A percentile compares a stretch with the other conserved stretches of the same genome.
These are phyloP conservation scores for Naganishia vishniacii DNA, from an alignment of 768 basidiomycete species.

Conservation along the genomic window DNA sequence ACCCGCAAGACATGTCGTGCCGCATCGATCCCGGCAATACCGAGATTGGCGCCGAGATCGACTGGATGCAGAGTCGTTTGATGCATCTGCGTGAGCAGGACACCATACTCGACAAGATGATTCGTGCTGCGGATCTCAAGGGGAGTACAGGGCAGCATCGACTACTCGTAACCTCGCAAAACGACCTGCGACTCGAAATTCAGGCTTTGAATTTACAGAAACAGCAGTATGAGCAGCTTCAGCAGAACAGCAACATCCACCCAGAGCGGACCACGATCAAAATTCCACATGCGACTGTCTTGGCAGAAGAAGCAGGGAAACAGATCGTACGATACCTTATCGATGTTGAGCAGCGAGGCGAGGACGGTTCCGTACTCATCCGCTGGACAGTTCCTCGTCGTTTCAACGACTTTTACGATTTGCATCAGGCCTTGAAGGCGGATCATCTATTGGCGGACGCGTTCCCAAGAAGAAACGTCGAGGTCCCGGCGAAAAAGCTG, in stretches of 20 bases:
- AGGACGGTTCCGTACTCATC: constrained; percentile 63
- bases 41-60: constrained; percentile 79
- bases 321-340: constrained; percentile 86
- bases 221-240: constrained; percentile 87
- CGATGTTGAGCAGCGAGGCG: constrained; percentile 81
- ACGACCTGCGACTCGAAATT: constrained; percentile 73
- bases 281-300: constrained; percentile 74
- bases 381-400: constrained; percentile 91
- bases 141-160: constrained; percentile 81
- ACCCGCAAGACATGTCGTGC: background rate
- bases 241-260: constrained; percentile 77
- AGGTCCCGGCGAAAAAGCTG: constrained; percentile 89
- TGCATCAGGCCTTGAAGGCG: constrained; percentile 81
- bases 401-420: constrained; percentile 88
- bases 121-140: constrained; percentile 89
- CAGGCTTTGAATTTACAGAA: constrained; percentile 83
- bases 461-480: constrained; percentile 58
- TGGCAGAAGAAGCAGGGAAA: constrained; percentile 68
- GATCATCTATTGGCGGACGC: constrained; percentile 46
- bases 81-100: constrained; percentile 72
- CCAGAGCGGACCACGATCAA: constrained; percentile 77
- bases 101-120: constrained; percentile 73
- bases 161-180: constrained; percentile 73
- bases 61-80: constrained; percentile 69
- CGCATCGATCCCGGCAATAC: constrained; percentile 52